Percentiles rank a stretch among this genome's conserved stretches.
Conservation (phyloP, 306 rosid species). For the Fragaria iinumae region DNA sequence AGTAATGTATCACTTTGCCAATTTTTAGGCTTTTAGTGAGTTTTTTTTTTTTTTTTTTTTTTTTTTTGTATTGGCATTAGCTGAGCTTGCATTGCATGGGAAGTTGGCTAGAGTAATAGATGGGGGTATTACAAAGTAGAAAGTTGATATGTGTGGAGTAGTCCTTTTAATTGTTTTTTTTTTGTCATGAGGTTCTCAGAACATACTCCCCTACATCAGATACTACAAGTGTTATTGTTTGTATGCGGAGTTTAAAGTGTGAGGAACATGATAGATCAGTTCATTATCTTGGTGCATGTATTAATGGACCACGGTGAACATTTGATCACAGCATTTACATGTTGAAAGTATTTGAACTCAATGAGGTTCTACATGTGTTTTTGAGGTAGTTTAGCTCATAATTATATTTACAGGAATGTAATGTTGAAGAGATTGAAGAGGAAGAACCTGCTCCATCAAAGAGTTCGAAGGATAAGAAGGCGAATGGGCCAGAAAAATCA, state of each 20-base stretch:
- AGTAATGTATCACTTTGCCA: not conserved
- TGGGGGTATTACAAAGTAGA: not conserved
- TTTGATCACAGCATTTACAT: not conserved
- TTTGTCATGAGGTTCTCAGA: not conserved
- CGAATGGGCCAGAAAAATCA: constrained; percentile 75
- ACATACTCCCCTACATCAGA: not conserved
- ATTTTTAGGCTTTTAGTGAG: not conserved
- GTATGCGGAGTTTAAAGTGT: not conserved
- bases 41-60: too few relatives aligned
- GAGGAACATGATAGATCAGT: not conserved
- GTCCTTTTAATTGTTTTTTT: not conserved
- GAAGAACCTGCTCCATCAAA: constrained; percentile 67
- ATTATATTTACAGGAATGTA: constrained; percentile 67
- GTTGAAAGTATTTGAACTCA: not conserved
- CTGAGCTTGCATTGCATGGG: not conserved
- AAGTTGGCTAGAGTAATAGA: not conserved
- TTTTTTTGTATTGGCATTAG: not conserved
- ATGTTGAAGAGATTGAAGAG: constrained; percentile 81
- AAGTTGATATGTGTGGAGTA: not conserved
- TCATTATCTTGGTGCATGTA: not conserved
- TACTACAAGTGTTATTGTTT: not conserved
- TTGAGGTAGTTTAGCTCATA: constrained; percentile 12
- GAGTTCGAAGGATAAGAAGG: constrained; percentile 88
- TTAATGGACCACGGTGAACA: not conserved
- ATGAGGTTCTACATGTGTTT: not conserved